These are phyloP conservation scores for Aspergillus sclerotioniger DNA, from an alignment of 495 filamentous ascomycete species.

Conservation along the genomic window DNA sequence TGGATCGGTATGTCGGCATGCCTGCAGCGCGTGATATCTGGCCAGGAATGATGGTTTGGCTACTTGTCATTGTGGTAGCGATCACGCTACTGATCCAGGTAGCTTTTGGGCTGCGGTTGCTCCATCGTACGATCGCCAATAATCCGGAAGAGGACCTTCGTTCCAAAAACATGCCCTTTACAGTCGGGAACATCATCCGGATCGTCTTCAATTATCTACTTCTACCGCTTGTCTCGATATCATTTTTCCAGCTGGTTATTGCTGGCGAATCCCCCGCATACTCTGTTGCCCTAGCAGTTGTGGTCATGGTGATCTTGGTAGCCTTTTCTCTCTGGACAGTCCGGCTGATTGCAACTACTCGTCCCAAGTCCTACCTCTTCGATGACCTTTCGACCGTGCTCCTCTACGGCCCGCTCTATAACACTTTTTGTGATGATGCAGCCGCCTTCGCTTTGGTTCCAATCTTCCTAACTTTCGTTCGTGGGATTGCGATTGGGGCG, in stretches of 20 bases:
- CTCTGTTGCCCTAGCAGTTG: slow-evolving; percentile 67
- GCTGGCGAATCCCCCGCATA: slow-evolving; percentile 61
- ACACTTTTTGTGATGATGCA: slow-evolving; percentile 89
- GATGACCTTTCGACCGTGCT: slow-evolving; percentile 90
- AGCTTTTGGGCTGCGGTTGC: slow-evolving; percentile 73
- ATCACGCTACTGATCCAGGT: slow-evolving; percentile 73
- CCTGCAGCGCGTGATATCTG: slow-evolving; percentile 74
- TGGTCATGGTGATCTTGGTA: slow-evolving; percentile 69
- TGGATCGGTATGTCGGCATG: slow-evolving; percentile 86
- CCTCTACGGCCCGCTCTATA: slow-evolving; percentile 93
- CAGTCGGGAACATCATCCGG: slow-evolving; percentile 79
- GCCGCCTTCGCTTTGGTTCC: slow-evolving; percentile 85
- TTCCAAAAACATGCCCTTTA: slow-evolving; percentile 91
- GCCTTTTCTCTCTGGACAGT: slow-evolving; percentile 76
- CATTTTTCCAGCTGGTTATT: slow-evolving; percentile 88
- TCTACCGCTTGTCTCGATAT: slow-evolving; percentile 78
- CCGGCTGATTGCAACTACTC: slow-evolving; percentile 72
- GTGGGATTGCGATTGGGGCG: slow-evolving; percentile 88
- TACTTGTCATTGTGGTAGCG: slow-evolving; percentile 67
- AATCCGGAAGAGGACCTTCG: slow-evolving; percentile 84
- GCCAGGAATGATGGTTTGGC: slow-evolving; percentile 87
- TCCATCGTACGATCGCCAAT: slow-evolving; percentile 63
- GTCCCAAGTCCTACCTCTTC: slow-evolving; percentile 81
- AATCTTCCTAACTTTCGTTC: slow-evolving; percentile 74
- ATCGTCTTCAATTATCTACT: slow-evolving; percentile 91